phyloP scores from a whole-genome alignment of 2,329 filamentous ascomycete genomes.

The Cladosporium velox region DNA sequence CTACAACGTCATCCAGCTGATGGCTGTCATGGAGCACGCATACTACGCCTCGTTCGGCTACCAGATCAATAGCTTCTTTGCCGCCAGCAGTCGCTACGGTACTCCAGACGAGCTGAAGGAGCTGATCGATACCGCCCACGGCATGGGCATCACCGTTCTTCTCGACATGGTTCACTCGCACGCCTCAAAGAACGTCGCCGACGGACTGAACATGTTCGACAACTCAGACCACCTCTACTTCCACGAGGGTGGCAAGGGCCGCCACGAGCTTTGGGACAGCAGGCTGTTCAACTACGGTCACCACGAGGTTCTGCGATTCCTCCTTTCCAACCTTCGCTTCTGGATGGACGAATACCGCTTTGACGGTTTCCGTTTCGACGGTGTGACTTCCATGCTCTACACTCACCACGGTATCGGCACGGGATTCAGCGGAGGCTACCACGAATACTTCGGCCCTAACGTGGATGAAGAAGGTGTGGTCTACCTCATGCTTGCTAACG shows the following conservation, averaged over 20 bases:
- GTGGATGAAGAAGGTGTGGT: conserved; percentile 93
- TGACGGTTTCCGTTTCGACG: conserved; percentile 96
- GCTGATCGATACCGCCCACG: conserved; percentile 90
- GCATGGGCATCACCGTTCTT: conserved; percentile 85
- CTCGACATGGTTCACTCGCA: conserved; percentile 97
- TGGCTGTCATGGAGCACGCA: conserved; percentile 99
- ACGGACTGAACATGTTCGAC: conserved; percentile 95
- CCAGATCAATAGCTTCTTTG: conserved; percentile 98
- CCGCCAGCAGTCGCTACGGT: conserved; percentile 92
- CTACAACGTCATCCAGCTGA: conserved; percentile 97
- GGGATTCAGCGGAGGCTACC: conserved; percentile 96
- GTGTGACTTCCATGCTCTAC: conserved; percentile 98
- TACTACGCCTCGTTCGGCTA: conserved; percentile 99
- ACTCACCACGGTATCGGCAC: conserved; percentile 94
- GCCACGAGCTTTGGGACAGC: conserved; percentile 94
- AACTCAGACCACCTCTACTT: conserved; percentile 95
- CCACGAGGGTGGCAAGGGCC: conserved; percentile 79
- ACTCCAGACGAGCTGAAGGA: conserved; percentile 94
- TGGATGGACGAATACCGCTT: conserved; percentile 99
- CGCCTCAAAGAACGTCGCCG: conserved; percentile 94
- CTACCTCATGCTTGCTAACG: conserved; percentile 95
- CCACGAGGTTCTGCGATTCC: conserved; percentile 92
- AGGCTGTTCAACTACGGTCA: conserved; percentile 95
- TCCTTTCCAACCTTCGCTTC: conserved; percentile 92
- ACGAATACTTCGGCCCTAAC: conserved; percentile 89